Percentiles rank a stretch among this genome's conserved stretches.
These are phyloP conservation scores for Fraxinus ornus DNA, from an alignment of 305 asterid species.

Conservation along the genomic window DNA sequence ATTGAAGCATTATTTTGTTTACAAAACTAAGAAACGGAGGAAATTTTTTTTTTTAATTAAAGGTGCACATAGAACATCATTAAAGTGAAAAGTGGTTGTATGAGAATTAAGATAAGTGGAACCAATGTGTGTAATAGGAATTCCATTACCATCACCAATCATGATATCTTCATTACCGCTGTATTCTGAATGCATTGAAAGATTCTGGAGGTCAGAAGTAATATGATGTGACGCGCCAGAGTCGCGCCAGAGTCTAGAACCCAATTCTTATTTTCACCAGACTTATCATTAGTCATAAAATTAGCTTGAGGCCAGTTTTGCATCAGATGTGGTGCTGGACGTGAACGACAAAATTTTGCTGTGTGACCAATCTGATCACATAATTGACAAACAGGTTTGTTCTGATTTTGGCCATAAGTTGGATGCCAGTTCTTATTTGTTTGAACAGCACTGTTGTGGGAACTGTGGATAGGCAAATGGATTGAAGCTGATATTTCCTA, in stretches of 20 bases:
- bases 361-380: background rate
- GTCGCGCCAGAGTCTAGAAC: background rate
- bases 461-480: background rate
- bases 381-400: background rate
- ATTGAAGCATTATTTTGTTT: background rate
- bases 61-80: background rate
- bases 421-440: background rate
- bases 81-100: background rate
- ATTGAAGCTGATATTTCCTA: background rate
- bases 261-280: no score
- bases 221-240: background rate
- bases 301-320: background rate
- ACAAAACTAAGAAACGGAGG: background rate
- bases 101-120: background rate
- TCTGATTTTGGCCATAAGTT: background rate
- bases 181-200: background rate
- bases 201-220: background rate
- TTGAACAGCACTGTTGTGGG: background rate
- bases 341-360: background rate
- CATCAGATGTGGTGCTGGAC: background rate
- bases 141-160: background rate
- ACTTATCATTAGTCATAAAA: background rate
- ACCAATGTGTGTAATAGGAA: background rate
- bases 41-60: no score
- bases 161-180: no score